phyloP scores from a whole-genome alignment of 805 yeast species.

The Starmerella stigmatis region DNA sequence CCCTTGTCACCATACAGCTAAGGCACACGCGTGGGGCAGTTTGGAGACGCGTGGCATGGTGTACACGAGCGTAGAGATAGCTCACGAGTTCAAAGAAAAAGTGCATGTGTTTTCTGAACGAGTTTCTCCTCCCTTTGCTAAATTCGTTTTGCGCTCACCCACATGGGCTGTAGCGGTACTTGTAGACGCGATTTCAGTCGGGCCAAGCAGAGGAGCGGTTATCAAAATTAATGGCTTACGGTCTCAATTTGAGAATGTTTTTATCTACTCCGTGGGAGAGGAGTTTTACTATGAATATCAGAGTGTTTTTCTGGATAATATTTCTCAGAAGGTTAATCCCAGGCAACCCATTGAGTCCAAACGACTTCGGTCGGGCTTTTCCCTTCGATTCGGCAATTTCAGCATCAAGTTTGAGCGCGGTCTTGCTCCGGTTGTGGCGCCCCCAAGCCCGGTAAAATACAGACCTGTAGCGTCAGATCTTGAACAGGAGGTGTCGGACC shows the following conservation, averaged over 20 bases:
- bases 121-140: conserved; percentile 1
- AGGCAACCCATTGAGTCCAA: neutral
- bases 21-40: neutral
- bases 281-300: conserved; percentile 3
- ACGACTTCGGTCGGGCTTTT: neutral
- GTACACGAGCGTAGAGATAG: neutral
- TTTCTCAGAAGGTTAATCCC: neutral
- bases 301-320: neutral
- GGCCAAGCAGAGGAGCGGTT: conserved; percentile 1
- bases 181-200: neutral
- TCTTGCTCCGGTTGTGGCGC: neutral
- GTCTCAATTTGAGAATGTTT: neutral
- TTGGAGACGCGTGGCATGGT: neutral
- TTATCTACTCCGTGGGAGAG: neutral
- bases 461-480: neutral
- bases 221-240: neutral
- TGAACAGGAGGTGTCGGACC: neutral
- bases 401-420: neutral
- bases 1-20: too few relatives aligned
- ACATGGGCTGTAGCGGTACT: conserved; percentile 4
- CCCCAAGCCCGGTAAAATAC: neutral
- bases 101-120: neutral
- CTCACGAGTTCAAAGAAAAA: neutral
- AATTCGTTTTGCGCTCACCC: neutral
- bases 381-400: neutral